phyloP scores from a whole-genome alignment of 345 rosid genomes.

The Jatropha curcas region DNA sequence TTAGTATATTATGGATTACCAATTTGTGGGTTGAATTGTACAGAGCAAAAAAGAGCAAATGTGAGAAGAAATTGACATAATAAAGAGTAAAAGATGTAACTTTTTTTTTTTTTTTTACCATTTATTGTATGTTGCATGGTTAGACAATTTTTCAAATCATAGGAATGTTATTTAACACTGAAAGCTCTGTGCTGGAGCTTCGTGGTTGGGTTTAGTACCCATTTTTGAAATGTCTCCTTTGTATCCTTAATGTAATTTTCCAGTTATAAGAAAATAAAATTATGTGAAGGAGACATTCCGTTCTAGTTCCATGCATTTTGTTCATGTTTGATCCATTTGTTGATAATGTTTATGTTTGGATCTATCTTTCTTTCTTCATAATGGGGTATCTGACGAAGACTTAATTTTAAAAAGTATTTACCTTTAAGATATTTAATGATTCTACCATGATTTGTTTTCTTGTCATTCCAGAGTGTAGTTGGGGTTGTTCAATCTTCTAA shows the following conservation, averaged over 20 bases:
- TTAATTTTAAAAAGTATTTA: background rate
- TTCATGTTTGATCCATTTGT: background rate
- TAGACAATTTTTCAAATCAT: background rate
- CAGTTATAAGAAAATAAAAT: background rate
- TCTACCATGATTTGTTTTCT: background rate
- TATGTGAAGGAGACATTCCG: background rate
- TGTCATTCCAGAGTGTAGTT: background rate
- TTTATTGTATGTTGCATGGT: background rate
- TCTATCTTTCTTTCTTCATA: background rate
- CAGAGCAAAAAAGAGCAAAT: slow-evolving; percentile 46
- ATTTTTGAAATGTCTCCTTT: background rate
- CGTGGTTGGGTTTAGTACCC: background rate
- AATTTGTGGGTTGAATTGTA: slow-evolving; percentile 73
- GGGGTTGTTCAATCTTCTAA: background rate
- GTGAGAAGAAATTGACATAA: slow-evolving; percentile 48
- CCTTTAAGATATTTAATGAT: background rate
- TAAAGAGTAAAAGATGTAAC: background rate
- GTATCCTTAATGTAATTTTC: background rate
- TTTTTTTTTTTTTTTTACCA: background rate
- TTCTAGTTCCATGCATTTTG: no score
- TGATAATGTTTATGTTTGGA: background rate
- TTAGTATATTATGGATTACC: slow-evolving; percentile 79
- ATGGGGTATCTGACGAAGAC: background rate
- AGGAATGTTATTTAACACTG: background rate
- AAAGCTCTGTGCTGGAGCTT: background rate